phyloP scores from a whole-genome alignment of 2,329 filamentous ascomycete species.

The Exophiala mesophila region DNA sequence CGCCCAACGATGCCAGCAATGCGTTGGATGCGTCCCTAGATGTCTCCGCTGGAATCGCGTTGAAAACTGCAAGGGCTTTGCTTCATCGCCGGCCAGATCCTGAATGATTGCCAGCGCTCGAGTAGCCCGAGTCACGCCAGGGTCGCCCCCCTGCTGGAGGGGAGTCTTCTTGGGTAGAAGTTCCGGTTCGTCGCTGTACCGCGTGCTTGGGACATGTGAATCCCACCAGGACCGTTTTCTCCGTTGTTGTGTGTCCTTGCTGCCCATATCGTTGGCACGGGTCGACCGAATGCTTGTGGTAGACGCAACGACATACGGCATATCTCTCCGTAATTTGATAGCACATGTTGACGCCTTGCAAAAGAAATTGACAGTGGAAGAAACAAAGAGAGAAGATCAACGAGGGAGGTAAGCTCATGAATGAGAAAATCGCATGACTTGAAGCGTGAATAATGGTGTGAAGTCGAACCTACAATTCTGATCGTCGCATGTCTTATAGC shows the following conservation, averaged over 20 bases:
- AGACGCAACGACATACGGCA: slow-evolving; percentile 79
- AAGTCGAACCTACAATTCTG: too few species aligned
- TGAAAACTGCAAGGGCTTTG: too few species aligned
- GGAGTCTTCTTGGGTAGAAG: slow-evolving; percentile 10
- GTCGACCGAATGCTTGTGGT: slow-evolving; percentile 82
- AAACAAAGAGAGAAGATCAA: slow-evolving; percentile 3
- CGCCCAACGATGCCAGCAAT: too few species aligned
- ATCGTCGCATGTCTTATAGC: slow-evolving; percentile 20
- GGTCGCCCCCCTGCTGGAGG: slow-evolving; percentile 11
- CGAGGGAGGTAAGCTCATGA: too few species aligned
- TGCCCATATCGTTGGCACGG: slow-evolving; percentile 72
- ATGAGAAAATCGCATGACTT: too few species aligned
- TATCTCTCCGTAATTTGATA: slow-evolving; percentile 82
- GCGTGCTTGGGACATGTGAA: slow-evolving; percentile 65
- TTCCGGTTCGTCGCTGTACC: slow-evolving; percentile 16
- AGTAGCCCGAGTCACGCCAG: slow-evolving; percentile 33
- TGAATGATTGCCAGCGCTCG: slow-evolving; percentile 25
- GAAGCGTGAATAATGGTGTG: too few species aligned
- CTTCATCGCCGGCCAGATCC: slow-evolving; percentile 18
- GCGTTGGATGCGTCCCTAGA: too few species aligned
- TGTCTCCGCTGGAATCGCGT: too few species aligned
- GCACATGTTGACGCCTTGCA: slow-evolving; percentile 59
- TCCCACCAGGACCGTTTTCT: slow-evolving; percentile 74
- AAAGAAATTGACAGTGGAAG: slow-evolving; percentile 3
- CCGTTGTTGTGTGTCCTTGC: slow-evolving; percentile 65